Percentiles rank a stretch among this genome's conserved stretches.
Evolutionary conservation across 2,329 filamentous ascomycete genomes (phyloP).

Genomic region (Colletotrichum plurivorum): DNA sequence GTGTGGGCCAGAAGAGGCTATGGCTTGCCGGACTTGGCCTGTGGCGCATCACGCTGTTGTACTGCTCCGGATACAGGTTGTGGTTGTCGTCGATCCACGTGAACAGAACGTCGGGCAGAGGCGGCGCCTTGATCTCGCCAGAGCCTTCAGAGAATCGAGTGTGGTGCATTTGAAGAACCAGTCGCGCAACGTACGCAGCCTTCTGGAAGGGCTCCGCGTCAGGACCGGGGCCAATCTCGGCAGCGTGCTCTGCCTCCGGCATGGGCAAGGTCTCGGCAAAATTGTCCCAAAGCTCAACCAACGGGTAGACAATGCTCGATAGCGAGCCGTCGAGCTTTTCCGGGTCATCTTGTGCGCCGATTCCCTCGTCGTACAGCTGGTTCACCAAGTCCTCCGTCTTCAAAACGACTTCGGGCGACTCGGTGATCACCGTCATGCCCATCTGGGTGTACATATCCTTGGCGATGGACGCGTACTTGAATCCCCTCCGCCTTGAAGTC

Average conservation of each 20-base stretch:
- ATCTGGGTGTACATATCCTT: slow-evolving; percentile 75
- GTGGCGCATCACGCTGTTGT: slow-evolving; percentile 73
- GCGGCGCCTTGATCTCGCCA: slow-evolving; percentile 58
- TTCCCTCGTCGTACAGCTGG: slow-evolving; percentile 74
- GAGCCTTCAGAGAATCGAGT: slow-evolving; percentile 59
- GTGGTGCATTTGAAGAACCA: slow-evolving; percentile 86
- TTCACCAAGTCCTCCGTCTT: slow-evolving; percentile 80
- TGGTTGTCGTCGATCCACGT: slow-evolving; percentile 87
- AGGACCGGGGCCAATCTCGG: slow-evolving; percentile 76
- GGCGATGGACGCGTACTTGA: slow-evolving; percentile 79
- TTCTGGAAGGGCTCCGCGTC: slow-evolving; percentile 77
- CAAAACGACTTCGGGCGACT: slow-evolving; percentile 80
- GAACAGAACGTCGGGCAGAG: slow-evolving; percentile 84
- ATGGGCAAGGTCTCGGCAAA: slow-evolving; percentile 64
- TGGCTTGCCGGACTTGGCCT: slow-evolving; percentile 83
- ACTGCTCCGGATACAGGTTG: slow-evolving; percentile 77
- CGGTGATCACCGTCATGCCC: slow-evolving; percentile 73
- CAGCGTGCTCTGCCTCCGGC: slow-evolving; percentile 67
- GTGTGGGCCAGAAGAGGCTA: slow-evolving; percentile 85
- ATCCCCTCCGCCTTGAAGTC: slow-evolving; percentile 65
- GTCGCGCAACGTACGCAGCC: slow-evolving; percentile 82
- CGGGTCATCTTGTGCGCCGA: slow-evolving; percentile 68
- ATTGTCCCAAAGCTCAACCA: slow-evolving; percentile 70
- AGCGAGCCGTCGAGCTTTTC: slow-evolving; percentile 70
- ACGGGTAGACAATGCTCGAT: slow-evolving; percentile 65